These are phyloP conservation scores for Zygosaccharomyces pseudobailii DNA, from an alignment of 1,139 yeast genomes.

Conservation along the genomic window DNA sequence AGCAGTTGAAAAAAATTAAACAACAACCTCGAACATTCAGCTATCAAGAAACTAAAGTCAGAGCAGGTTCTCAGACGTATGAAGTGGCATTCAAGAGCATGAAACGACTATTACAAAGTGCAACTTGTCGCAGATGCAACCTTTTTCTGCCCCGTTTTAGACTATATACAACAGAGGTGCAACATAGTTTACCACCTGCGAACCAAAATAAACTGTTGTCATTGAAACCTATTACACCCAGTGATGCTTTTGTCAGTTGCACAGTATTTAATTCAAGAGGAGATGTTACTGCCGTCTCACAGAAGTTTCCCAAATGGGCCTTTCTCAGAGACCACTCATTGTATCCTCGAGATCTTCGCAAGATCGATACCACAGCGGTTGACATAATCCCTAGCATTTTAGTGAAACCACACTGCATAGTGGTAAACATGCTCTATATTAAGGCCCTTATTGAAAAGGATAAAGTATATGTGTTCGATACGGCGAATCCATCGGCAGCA, in stretches of 20 bases:
- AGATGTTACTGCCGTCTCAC: slow-evolving; percentile 64
- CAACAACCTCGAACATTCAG: background rate
- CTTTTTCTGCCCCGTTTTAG: background rate
- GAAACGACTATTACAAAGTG: background rate
- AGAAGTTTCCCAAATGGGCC: slow-evolving; percentile 71
- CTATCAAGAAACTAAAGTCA: background rate
- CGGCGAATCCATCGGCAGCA: slow-evolving; percentile 49
- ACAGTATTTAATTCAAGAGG: slow-evolving; percentile 77
- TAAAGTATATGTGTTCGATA: slow-evolving; percentile 78
- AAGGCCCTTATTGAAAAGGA: slow-evolving; percentile 82
- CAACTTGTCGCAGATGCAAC: background rate
- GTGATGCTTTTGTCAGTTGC: slow-evolving; percentile 57
- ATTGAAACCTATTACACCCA: slow-evolving; percentile 56
- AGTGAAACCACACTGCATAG: slow-evolving; percentile 65
- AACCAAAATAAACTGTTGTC: slow-evolving; percentile 20
- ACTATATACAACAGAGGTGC: background rate
- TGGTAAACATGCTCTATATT: slow-evolving; percentile 77
- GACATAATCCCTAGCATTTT: slow-evolving; percentile 87
- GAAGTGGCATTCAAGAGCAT: background rate
- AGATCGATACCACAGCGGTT: slow-evolving; percentile 80
- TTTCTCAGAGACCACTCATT: slow-evolving; percentile 64
- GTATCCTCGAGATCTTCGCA: slow-evolving; percentile 71
- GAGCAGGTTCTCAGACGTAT: slow-evolving; percentile 2
- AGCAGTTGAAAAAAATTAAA: background rate
- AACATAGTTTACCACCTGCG: slow-evolving; percentile 4